Conservation (phyloP, 73 alveolate species). For the Strombidium stylifer region DNA sequence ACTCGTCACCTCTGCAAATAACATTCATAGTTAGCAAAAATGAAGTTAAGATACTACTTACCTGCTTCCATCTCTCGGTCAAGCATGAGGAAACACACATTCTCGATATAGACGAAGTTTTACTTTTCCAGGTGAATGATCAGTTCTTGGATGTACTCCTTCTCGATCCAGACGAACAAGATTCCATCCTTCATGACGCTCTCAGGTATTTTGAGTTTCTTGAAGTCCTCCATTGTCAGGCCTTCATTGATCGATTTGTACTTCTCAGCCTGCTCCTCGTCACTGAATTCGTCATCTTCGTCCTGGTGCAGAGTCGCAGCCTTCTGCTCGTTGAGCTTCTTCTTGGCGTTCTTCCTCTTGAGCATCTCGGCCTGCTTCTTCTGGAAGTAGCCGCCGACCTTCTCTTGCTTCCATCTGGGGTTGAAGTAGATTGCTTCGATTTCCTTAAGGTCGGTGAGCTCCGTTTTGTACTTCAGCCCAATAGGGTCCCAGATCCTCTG, state of each 20-base stretch:
- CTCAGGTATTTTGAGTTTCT: slow-evolving; percentile 33
- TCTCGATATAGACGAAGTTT: slow-evolving; percentile 75
- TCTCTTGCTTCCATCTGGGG: slow-evolving; percentile 40
- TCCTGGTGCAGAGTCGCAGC: neutral
- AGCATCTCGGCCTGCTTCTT: neutral
- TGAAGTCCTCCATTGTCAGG: slow-evolving; percentile 49
- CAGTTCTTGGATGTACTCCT: slow-evolving; percentile 61
- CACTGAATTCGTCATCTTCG: neutral
- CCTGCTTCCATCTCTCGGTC: slow-evolving; percentile 43
- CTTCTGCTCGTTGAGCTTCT: neutral
- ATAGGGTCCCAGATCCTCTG: slow-evolving; percentile 2
- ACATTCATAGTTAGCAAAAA: neutral
- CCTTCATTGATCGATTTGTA: no score
- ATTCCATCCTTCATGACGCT: slow-evolving; percentile 58
- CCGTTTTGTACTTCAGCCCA: slow-evolving; percentile 15
- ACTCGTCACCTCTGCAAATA: slow-evolving; percentile 46
- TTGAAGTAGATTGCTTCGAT: slow-evolving; percentile 37
- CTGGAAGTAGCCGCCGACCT: neutral
- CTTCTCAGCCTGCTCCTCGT: slow-evolving; percentile 5
- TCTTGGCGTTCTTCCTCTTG: neutral
- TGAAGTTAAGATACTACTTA: neutral
- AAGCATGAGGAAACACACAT: slow-evolving; percentile 57
- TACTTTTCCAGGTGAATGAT: slow-evolving; percentile 49
- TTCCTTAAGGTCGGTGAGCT: slow-evolving; percentile 1
- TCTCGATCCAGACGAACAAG: slow-evolving; percentile 68